Evolutionary conservation across 2,329 filamentous ascomycete species (phyloP).

Genomic region (Ampelomyces quisqualis): DNA sequence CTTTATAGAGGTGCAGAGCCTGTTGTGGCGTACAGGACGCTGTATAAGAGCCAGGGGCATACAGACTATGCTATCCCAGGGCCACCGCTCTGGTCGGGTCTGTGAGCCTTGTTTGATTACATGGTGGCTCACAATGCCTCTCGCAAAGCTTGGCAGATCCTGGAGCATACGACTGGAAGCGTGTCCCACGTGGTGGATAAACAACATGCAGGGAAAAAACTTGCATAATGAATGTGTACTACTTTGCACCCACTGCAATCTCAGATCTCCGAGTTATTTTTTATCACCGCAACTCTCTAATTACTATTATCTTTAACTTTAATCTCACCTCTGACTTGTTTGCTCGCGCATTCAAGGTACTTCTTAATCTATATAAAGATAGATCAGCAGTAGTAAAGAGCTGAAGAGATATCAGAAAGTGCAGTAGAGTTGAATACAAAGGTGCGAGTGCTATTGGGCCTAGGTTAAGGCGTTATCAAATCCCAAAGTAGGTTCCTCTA

Average conservation of each 20-base stretch:
- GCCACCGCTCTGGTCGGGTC: conserved; percentile 23
- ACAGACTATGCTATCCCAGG: conserved; percentile 30
- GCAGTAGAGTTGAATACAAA: not conserved
- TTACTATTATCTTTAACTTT: too few species aligned
- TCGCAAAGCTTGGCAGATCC: too few species aligned
- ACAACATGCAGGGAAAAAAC: not conserved
- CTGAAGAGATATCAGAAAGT: not conserved
- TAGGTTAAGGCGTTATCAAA: not conserved
- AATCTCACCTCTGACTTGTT: not conserved
- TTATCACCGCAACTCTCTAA: too few species aligned
- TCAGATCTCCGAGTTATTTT: too few species aligned
- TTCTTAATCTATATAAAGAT: not conserved
- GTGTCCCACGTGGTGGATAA: too few species aligned
- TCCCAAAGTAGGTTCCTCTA: not conserved
- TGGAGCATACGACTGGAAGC: too few species aligned
- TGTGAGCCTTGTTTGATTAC: not conserved
- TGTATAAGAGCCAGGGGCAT: conserved; percentile 19
- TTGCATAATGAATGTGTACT: too few species aligned
- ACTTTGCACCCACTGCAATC: too few species aligned
- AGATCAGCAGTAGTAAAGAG: not conserved
- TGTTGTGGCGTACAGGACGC: conserved; percentile 43
- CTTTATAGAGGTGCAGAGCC: conserved; percentile 45
- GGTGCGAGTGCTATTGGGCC: not conserved
- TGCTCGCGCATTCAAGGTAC: not conserved
- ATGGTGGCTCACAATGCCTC: too few species aligned